Percentiles rank a stretch among this genome's conserved stretches.
Conservation (phyloP, 805 yeast species). For the Candida palmyrensis region DNA sequence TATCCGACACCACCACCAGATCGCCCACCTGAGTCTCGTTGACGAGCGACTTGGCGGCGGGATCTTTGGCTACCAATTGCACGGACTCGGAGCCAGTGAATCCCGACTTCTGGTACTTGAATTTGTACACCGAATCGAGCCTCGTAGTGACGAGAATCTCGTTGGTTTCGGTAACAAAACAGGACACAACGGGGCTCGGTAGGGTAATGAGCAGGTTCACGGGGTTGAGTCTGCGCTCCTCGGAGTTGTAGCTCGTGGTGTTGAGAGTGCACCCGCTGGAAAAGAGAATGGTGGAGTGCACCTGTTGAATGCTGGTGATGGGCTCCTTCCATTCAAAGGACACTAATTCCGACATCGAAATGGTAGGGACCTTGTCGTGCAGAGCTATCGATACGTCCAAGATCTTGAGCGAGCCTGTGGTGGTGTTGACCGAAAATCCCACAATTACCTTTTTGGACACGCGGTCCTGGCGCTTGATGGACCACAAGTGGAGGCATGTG, state of each 20-base stretch:
- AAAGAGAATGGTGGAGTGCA: slow-evolving; percentile 28
- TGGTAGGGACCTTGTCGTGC: slow-evolving; percentile 9
- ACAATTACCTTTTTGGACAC: slow-evolving; percentile 33
- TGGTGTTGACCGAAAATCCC: slow-evolving; percentile 16
- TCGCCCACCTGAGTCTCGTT: slow-evolving; percentile 21
- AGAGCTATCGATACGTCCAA: slow-evolving; percentile 19
- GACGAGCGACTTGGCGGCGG: slow-evolving; percentile 26
- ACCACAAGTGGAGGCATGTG: slow-evolving; percentile 29
- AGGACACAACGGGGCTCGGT: slow-evolving; percentile 25
- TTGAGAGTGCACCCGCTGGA: slow-evolving; percentile 24
- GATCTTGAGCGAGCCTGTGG: slow-evolving; percentile 28
- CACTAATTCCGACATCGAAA: slow-evolving; percentile 25
- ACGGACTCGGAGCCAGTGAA: slow-evolving; percentile 8
- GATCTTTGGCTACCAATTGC: slow-evolving; percentile 21
- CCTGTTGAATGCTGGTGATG: slow-evolving; percentile 28
- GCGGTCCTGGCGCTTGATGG: slow-evolving; percentile 22
- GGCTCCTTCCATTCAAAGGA: slow-evolving; percentile 28
- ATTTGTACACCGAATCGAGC: slow-evolving; percentile 30
- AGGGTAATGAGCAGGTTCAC: slow-evolving; percentile 18
- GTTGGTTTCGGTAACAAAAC: slow-evolving; percentile 13
- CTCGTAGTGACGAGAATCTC: slow-evolving; percentile 24
- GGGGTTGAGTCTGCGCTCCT: slow-evolving; percentile 27
- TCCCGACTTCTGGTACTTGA: slow-evolving; percentile 11
- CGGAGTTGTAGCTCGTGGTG: slow-evolving; percentile 28
- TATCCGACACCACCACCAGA: slow-evolving; percentile 29